phyloP scores from a whole-genome alignment of 1,284 basidiomycete genomes.

The Sanguinoderma infundibulare region DNA sequence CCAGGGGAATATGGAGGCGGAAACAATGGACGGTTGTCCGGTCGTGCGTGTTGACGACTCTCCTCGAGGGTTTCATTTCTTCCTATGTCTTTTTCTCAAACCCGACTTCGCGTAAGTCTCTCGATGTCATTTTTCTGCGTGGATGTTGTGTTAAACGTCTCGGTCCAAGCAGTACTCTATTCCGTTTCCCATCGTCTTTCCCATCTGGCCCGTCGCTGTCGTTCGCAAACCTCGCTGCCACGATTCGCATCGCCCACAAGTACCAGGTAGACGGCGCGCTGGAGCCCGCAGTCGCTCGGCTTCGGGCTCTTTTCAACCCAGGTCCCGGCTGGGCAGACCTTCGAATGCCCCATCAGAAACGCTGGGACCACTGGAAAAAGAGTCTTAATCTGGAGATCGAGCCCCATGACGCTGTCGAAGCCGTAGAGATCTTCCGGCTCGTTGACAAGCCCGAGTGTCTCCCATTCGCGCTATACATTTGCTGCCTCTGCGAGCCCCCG shows the following conservation, averaged over 20 bases:
- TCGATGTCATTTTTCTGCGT: background rate
- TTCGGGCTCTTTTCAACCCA: background rate
- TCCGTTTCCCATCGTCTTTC: background rate
- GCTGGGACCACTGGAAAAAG: no score
- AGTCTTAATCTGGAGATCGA: background rate
- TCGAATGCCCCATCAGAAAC: no score
- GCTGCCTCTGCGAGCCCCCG: background rate
- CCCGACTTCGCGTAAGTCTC: constrained; percentile 1
- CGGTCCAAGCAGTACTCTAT: background rate
- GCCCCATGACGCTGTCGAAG: background rate
- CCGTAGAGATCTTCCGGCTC: background rate
- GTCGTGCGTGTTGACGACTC: constrained; percentile 13
- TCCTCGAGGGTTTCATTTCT: constrained; percentile 8
- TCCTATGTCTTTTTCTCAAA: constrained; percentile 13
- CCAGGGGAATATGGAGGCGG: constrained; percentile 4
- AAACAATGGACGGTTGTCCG: constrained; percentile 13
- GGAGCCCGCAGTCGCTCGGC: background rate
- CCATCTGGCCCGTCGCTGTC: background rate
- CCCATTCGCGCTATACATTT: background rate
- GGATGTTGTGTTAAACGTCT: background rate
- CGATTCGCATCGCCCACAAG: constrained; percentile 5
- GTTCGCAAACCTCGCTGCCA: background rate
- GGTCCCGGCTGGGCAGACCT: no score
- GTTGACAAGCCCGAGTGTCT: background rate
- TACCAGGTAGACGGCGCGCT: background rate